A percentile compares a stretch with the other conserved stretches of the same genome.
These are phyloP conservation scores for Sphagnurus paluster DNA, from an alignment of 1,284 basidiomycete species.

Conservation along the genomic window DNA sequence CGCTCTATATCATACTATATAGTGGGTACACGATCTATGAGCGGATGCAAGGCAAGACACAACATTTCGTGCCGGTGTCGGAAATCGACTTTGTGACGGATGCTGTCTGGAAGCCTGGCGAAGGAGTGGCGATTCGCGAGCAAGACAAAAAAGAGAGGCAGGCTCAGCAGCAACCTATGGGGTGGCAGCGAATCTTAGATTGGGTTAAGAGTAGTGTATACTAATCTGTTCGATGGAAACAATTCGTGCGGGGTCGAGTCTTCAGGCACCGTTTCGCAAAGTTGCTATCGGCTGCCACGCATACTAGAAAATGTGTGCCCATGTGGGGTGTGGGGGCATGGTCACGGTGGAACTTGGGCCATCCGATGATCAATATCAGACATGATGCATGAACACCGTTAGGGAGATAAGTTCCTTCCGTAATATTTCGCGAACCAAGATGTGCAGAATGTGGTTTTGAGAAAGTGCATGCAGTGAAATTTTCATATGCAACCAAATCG, in stretches of 20 bases:
- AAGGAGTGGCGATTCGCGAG: conserved; percentile 33
- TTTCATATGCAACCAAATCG: too few relatives aligned
- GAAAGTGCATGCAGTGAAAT: too few relatives aligned
- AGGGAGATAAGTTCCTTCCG: not conserved
- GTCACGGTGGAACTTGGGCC: too few relatives aligned
- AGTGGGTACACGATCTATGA: conserved; percentile 29
- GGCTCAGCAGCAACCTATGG: not conserved
- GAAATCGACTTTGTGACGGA: conserved; percentile 45
- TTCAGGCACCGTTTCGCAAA: too few relatives aligned
- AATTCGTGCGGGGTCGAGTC: too few relatives aligned
- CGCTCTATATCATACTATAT: conserved; percentile 29
- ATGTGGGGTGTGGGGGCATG: too few relatives aligned
- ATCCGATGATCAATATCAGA: too few relatives aligned
- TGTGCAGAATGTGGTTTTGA: too few relatives aligned
- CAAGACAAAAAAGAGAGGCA: conserved; percentile 25
- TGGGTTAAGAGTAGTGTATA: conserved; percentile 10
- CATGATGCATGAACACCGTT: not conserved
- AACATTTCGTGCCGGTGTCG: conserved; percentile 24
- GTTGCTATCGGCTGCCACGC: too few relatives aligned
- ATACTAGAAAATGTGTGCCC: too few relatives aligned
- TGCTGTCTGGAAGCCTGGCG: conserved; percentile 47
- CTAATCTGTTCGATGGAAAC: conserved; percentile 1
- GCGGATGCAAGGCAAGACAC: conserved; percentile 15
- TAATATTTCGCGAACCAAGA: too few relatives aligned
- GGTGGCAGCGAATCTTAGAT: not conserved